Evolutionary conservation across 306 rosid species (phyloP), one percentile per base, ranked within the genome.

Genomic region (Senna tora): DNA sequence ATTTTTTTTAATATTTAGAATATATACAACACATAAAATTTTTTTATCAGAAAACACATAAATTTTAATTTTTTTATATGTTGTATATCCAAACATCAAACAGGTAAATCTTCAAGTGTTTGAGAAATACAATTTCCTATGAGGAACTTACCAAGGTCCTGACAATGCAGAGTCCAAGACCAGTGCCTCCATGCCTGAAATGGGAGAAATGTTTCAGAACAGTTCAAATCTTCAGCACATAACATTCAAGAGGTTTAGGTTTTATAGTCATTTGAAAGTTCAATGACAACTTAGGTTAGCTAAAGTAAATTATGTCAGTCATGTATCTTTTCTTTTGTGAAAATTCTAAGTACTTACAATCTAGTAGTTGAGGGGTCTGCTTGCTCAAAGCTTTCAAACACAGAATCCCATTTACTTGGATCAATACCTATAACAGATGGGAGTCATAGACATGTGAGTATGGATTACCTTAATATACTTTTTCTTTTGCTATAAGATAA

Each of bases 151-250:
- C 99, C 99, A 95, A 56, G 59, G 95, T 91, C 76, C 96, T 83
- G 10, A 95, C 99, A 6, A 95, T 95, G 87, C 97, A 95, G 45
- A 95, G 92, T 73, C 99, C 99, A 54, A 95, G 99, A 53, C 99
- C 99, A 41, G 97, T 95, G 80, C 99, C 99, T 69, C 99, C 99
- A 84, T 95, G 90, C 90, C 99, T 91, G 93, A 82, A 89, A 86
- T 50, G 72, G 63, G 38, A 33, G 19, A 46, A 74, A 73, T 11
- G 51, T 55, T 72, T 56, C 53, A 46, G 25, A 62, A 56, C 36
- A 43, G 52, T 52, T 51, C 56, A 42, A 43, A 67, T 66, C 45
- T 72, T 54, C 36, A 72, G 46, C 56, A 8, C 53, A 43, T 53
- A 51, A 43, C 49, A 47, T 76, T 71, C 55, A 51, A 70, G 72